These are phyloP conservation scores for Chenopodium berlandieri DNA, from an alignment of 148 eudicot genomes.

Conservation along the genomic window DNA sequence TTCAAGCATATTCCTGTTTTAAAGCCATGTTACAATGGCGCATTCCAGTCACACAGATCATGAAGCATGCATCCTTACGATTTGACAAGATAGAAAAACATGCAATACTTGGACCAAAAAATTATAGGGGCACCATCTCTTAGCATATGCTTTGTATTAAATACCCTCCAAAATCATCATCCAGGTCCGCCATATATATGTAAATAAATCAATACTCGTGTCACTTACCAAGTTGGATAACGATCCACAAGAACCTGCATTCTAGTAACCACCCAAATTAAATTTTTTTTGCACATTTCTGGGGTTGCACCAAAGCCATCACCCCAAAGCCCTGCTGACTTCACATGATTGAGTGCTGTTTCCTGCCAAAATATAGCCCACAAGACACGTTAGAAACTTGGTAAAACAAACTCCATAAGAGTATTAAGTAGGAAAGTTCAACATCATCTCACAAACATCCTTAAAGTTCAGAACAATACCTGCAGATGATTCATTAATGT, in stretches of 20 bases:
- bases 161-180: not conserved
- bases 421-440: not conserved
- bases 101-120: not conserved
- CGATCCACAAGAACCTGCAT: slow-evolving; percentile 91
- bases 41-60: not conserved
- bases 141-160: not conserved
- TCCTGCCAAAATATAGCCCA: slow-evolving; percentile 51
- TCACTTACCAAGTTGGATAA: slow-evolving; percentile 88
- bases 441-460: not conserved
- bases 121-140: not conserved
- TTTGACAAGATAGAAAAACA: not conserved
- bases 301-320: slow-evolving; percentile 99
- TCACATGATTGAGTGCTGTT: slow-evolving; percentile 94
- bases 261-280: slow-evolving; percentile 91
- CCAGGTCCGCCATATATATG: not conserved
- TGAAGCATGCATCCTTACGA: not conserved
- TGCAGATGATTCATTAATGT: slow-evolving; percentile 98
- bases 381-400: not conserved
- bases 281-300: slow-evolving; percentile 83
- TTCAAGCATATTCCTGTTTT: not conserved
- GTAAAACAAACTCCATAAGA: not conserved
- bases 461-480: slow-evolving; percentile 35
- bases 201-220: not conserved
- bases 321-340: slow-evolving; percentile 69
- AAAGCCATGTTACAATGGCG: not conserved